Evolutionary conservation across 2,329 filamentous ascomycete species (phyloP), one percentile per base, ranked within the genome.

Genomic region (Penicillium sclerotigenum): DNA sequence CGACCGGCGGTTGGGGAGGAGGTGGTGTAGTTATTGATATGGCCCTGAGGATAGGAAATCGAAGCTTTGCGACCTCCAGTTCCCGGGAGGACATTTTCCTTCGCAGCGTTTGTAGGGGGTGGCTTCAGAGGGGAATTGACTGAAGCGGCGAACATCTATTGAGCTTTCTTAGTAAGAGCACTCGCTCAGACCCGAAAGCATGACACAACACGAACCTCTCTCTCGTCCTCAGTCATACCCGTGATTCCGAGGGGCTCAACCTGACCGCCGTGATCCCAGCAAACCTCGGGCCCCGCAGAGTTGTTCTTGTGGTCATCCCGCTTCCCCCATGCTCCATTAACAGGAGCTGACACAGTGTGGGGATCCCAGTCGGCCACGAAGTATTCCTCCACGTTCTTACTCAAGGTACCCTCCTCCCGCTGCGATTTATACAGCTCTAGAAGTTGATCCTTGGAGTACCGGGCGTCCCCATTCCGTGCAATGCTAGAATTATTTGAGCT

Each of bases 111-210:
- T 68, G 90, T 88, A 31, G 86, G 84, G 20, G 90, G 89, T 9
- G 90, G 88, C 75, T 97, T 97, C 64, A 97, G 80, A 33, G 91
- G 89, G 34, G 94, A 97, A 73, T 97, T 99, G 70, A 99, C 91
- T 61, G 95, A 94, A 48, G 83, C 84, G 48, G 85, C 77, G 74
- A 97, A 97, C 60, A 89, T 79, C 88, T 96, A 72, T 48, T 68
- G 64, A 54, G 62, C 5, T 18, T 13, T 57, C 71, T 54, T 61
- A 62, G 59, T 38, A 59, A 36, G 29, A 51, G 11, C 36, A 48
- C 33, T 50, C 50, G 24, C 18, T n/a, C 31, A 37, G 18, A 34
- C 14, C 36, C 36, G 6, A 47, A 38, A n/a, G 26, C 40, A 52
- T n/a, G n/a, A n/a, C 29, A 41, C 47, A 28, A 56, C 20, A 73